Evolutionary conservation across 441 rosid species (phyloP).

Genomic region (Theobroma grandiflorum): DNA sequence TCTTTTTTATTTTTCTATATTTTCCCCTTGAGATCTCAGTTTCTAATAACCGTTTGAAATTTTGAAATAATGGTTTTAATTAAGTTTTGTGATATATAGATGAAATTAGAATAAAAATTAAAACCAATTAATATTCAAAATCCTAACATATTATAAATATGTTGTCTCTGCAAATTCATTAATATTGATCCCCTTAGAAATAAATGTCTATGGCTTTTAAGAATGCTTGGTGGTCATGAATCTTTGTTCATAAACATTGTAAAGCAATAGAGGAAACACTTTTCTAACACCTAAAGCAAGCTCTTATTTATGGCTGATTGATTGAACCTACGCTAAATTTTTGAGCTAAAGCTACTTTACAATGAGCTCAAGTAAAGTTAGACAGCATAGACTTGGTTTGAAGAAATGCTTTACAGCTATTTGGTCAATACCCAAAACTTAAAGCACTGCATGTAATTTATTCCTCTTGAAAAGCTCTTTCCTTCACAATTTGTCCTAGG

Average conservation of each 20-base stretch:
- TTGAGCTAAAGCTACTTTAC: slow-evolving; percentile 1
- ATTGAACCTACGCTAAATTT: slow-evolving; percentile 15
- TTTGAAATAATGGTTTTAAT: background rate
- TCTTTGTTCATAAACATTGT: background rate
- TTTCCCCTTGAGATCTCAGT: background rate
- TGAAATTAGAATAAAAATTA: background rate
- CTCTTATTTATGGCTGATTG: background rate
- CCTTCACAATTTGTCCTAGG: slow-evolving; percentile 18
- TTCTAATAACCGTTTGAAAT: background rate
- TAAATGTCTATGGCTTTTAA: background rate
- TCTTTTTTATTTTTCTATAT: background rate
- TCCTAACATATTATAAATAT: no score
- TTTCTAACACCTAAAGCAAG: slow-evolving; percentile 18
- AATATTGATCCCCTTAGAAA: no score
- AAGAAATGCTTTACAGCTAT: slow-evolving; percentile 23
- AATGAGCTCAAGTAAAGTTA: slow-evolving; percentile 33
- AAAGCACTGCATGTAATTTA: background rate
- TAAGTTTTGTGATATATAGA: background rate
- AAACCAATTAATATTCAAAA: background rate
- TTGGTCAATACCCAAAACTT: slow-evolving; percentile 10
- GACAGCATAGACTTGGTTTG: background rate
- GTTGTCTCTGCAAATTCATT: background rate
- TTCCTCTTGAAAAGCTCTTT: background rate
- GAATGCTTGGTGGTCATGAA: background rate
- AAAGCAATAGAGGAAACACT: slow-evolving; percentile 2